Conservation (phyloP, 2,329 filamentous ascomycete species). For the Cladosporium colombiae region DNA sequence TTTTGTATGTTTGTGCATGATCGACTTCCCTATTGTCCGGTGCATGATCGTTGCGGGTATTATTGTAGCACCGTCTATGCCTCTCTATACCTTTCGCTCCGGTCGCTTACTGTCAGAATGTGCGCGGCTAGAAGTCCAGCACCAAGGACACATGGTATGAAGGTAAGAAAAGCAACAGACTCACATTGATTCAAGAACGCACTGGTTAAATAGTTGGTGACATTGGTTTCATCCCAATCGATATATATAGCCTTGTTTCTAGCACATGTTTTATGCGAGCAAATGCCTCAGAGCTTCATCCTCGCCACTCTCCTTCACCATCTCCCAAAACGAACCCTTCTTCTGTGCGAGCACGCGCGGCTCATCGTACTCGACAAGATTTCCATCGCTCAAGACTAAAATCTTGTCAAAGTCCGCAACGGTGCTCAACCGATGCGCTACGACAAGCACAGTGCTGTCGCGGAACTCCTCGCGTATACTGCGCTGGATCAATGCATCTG, state of each 20-base stretch:
- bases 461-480: constrained; percentile 41
- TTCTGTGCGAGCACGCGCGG: neutral
- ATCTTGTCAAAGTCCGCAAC: constrained; percentile 57
- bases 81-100: neutral
- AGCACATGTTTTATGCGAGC: neutral
- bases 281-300: neutral
- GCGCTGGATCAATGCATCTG: constrained; percentile 33
- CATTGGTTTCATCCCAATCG: neutral
- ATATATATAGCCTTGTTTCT: constrained; percentile 26
- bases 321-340: neutral
- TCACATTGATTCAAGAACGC: neutral
- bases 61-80: neutral
- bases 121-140: neutral
- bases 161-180: neutral
- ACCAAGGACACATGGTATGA: neutral
- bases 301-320: neutral
- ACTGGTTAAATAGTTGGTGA: neutral
- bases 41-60: too few relatives aligned
- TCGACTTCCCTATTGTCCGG: neutral
- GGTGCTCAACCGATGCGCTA: constrained; percentile 48
- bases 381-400: constrained; percentile 53
- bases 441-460: constrained; percentile 44
- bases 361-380: constrained; percentile 8
- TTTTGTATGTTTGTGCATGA: neutral
- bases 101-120: neutral